phyloP scores from a whole-genome alignment of 1,284 basidiomycete species.

The Pseudozyma thailandica region DNA sequence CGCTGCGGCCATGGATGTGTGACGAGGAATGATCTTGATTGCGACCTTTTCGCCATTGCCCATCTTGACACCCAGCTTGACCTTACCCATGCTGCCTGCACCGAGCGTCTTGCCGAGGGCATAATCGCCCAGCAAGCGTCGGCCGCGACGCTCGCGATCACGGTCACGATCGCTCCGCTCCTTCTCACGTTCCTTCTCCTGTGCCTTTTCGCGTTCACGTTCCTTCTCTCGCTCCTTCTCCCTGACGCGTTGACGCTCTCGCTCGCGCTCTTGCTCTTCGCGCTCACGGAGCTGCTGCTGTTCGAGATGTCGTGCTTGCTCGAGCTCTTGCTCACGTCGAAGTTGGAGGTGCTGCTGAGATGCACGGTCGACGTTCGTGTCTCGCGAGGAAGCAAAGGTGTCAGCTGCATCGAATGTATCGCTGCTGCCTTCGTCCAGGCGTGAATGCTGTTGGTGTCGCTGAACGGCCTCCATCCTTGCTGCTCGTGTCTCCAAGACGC shows the following conservation, averaged over 20 bases:
- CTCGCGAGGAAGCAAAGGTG: constrained; percentile 36
- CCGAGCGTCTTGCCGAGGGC: constrained; percentile 96
- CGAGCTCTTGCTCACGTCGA: constrained; percentile 29
- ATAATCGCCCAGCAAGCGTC: constrained; percentile 81
- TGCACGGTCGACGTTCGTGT: constrained; percentile 38
- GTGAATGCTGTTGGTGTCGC: constrained; percentile 36
- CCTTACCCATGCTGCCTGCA: constrained; percentile 98
- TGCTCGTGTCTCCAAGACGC: constrained; percentile 51
- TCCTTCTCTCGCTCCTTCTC: constrained; percentile 15
- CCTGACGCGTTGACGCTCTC: constrained; percentile 16
- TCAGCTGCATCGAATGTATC: constrained; percentile 38
- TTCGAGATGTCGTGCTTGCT: constrained; percentile 23
- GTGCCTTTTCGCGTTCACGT: constrained; percentile 38
- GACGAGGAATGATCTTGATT: constrained; percentile 95
- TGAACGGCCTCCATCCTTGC: constrained; percentile 36
- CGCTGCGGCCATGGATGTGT: constrained; percentile 73
- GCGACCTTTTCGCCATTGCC: constrained; percentile 94
- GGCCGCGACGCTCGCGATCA: constrained; percentile 52
- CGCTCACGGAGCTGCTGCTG: constrained; percentile 22
- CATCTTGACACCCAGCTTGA: constrained; percentile 93
- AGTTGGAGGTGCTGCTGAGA: constrained; percentile 37
- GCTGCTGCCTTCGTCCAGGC: constrained; percentile 36
- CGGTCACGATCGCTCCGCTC: constrained; percentile 46
- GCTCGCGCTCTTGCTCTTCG: constrained; percentile 17
- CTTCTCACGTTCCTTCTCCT: constrained; percentile 37